Base-by-base conservation (phyloP, 768 basidiomycete species). In the Pleurotus giganteus region DNA sequence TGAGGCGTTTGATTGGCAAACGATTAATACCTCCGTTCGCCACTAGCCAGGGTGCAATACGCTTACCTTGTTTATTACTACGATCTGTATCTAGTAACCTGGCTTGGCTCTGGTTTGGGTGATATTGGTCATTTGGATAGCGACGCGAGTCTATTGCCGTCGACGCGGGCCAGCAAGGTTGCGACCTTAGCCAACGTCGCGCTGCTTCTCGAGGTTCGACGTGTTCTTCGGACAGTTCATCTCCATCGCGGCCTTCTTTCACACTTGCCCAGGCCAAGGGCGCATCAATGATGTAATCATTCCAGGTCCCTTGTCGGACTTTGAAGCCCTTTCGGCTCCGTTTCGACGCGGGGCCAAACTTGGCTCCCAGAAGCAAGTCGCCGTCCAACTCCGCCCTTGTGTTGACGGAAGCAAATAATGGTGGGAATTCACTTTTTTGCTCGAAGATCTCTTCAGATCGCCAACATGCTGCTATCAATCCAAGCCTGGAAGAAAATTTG, bases 221-320 rank as follows among this genome's bases (percentile, higher is more conserved):
- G 49, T 34, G 49, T 51, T 51, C 49, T 37, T 47, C 31, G 49
- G 44, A 12, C 21, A 21, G 17, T n/a, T 36, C 23, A 32, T 31
- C 31, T 36, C 29, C 32, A 32, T 37, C 34, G 21, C 32, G 49
- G 49, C 49, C 34, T 51, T 34, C 49, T 34, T 41, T 51, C 49
- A 51, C 49, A 51, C 26, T 15, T 47, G 39, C 39, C 39, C 39
- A 41, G n/a, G 39, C 6, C 32, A 51, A 51, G 49, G 49, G 49
- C 49, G 49, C 49, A 51, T 51, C 49, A 51, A 51, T 51, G 49
- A 51, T 51, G 49, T 51, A 51, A 51, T 51, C 49, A 51, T 36
- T 51, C 34, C 21, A 32, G 19, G 49, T 51, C 27, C 49, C 49
- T 37, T 15, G 21, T 21, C 49, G 49, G 49, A 51, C 29, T 37